A percentile compares a stretch with the other conserved stretches of the same genome.
These are phyloP conservation scores for Dictyostelium capitatum DNA, from an alignment of 78 protist species.

Conservation along the genomic window DNA sequence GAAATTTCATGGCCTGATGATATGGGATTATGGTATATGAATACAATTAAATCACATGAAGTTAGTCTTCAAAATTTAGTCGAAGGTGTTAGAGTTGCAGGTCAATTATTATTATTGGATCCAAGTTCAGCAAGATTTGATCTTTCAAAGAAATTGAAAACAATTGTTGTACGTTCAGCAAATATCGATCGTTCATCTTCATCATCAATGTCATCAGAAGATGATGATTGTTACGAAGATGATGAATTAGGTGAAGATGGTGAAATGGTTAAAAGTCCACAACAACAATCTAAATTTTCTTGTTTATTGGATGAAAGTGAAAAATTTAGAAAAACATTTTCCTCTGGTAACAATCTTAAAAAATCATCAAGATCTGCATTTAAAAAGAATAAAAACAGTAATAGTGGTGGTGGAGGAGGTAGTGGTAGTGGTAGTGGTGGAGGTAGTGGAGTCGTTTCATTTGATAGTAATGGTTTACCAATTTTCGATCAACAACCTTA, in stretches of 20 bases:
- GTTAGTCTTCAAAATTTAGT: conserved; percentile 69
- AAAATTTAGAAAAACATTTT: not conserved
- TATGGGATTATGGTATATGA: conserved; percentile 76
- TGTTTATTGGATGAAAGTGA: conserved; percentile 54
- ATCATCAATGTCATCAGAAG: not conserved
- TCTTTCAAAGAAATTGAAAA: conserved; percentile 40
- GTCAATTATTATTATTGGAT: conserved; percentile 47
- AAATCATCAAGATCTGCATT: conserved; percentile 22
- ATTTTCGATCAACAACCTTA: not conserved
- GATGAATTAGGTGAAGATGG: conserved; percentile 44
- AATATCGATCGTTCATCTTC: not conserved
- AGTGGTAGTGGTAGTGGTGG: too few relatives aligned
- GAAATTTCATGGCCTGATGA: conserved; percentile 80
- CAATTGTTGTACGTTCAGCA: conserved; percentile 59
- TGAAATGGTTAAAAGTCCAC: conserved; percentile 44
- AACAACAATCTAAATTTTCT: conserved; percentile 39
- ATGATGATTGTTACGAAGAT: conserved; percentile 2
- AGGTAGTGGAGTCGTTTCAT: not conserved
- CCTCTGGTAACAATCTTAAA: not conserved
- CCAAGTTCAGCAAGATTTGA: conserved; percentile 68
- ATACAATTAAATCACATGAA: conserved; percentile 49
- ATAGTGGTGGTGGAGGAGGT: not conserved
- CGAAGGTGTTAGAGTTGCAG: conserved; percentile 65
- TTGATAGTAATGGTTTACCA: not conserved
- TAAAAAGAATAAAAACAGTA: not conserved